Conservation (phyloP, 495 filamentous ascomycete species). For the Talaromyces proteolyticus region DNA sequence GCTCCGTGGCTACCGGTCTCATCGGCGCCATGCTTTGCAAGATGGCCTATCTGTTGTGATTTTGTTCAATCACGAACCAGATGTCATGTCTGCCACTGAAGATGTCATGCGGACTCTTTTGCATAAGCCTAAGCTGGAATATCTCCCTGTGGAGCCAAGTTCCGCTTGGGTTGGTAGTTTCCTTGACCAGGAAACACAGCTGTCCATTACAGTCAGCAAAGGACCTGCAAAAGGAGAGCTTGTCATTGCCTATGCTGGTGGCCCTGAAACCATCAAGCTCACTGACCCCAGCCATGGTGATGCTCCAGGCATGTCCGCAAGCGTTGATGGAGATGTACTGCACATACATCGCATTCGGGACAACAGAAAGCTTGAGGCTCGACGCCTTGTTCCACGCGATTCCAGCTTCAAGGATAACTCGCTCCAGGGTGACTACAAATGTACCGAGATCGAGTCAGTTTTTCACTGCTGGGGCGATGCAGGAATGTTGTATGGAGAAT, state of each 20-base stretch:
- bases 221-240: slow-evolving; percentile 13
- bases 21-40: slow-evolving; percentile 18
- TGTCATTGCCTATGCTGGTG: slow-evolving; percentile 11
- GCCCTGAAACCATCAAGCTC: not conserved
- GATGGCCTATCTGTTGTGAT: slow-evolving; percentile 22
- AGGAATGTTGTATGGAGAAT: slow-evolving; percentile 22
- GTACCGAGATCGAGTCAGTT: slow-evolving; percentile 19
- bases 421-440: slow-evolving; percentile 19
- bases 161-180: slow-evolving; percentile 18
- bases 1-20: slow-evolving; percentile 25
- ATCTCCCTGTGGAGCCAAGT: not conserved
- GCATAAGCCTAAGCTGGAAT: slow-evolving; percentile 4
- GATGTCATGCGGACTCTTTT: slow-evolving; percentile 15
- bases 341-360: slow-evolving; percentile 17
- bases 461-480: slow-evolving; percentile 22
- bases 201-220: slow-evolving; percentile 14
- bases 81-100: slow-evolving; percentile 8
- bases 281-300: slow-evolving; percentile 4
- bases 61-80: slow-evolving; percentile 22
- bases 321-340: slow-evolving; percentile 14
- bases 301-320: slow-evolving; percentile 9
- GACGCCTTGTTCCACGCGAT: slow-evolving; percentile 19
- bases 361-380: slow-evolving; percentile 18
- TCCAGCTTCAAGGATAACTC: slow-evolving; percentile 2
- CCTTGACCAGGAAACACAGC: slow-evolving; percentile 20